phyloP scores from a whole-genome alignment of 148 eudicot species.

The Rheum nobile region DNA sequence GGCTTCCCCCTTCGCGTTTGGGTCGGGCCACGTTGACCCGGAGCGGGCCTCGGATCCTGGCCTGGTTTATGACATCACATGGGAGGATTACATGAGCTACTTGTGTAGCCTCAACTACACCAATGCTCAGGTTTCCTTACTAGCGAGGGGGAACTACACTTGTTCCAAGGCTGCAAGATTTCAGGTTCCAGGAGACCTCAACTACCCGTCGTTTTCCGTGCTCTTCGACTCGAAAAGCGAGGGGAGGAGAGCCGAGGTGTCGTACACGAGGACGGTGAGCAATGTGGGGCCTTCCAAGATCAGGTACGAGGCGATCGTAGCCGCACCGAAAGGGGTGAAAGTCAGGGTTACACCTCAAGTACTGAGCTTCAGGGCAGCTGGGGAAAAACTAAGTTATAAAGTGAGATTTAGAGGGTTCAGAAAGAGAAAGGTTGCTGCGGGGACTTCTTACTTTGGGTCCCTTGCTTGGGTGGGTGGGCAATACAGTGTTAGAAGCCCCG shows the following conservation, averaged over 20 bases:
- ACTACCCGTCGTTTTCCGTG: conserved; percentile 64
- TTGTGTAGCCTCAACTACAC: conserved; percentile 51
- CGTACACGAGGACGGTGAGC: conserved; percentile 42
- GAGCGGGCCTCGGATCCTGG: conserved; percentile 54
- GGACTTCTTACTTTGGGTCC: conserved; percentile 38
- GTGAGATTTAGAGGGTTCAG: conserved; percentile 30
- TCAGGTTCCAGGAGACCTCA: conserved; percentile 38
- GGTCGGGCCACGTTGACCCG: conserved; percentile 76
- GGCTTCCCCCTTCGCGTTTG: conserved; percentile 56
- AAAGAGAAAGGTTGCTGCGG: conserved; percentile 9
- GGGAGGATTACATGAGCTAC: conserved; percentile 38
- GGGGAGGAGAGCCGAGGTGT: conserved; percentile 12
- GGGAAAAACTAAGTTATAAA: conserved; percentile 38
- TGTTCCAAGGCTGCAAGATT: conserved; percentile 24
- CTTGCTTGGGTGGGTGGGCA: conserved; percentile 30
- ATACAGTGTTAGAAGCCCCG: conserved; percentile 47
- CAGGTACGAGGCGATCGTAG: conserved; percentile 27
- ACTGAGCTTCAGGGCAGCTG: conserved; percentile 24
- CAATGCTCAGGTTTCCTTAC: conserved; percentile 28
- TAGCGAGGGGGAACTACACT: conserved; percentile 32
- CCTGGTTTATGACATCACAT: conserved; percentile 42
- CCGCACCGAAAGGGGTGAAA: conserved; percentile 36
- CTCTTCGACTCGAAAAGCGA: conserved; percentile 13
- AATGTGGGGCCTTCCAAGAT: conserved; percentile 41
- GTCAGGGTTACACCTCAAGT: conserved; percentile 35